These are phyloP conservation scores for Thermoascus crustaceus DNA, from an alignment of 2,329 filamentous ascomycete genomes.

Conservation along the genomic window DNA sequence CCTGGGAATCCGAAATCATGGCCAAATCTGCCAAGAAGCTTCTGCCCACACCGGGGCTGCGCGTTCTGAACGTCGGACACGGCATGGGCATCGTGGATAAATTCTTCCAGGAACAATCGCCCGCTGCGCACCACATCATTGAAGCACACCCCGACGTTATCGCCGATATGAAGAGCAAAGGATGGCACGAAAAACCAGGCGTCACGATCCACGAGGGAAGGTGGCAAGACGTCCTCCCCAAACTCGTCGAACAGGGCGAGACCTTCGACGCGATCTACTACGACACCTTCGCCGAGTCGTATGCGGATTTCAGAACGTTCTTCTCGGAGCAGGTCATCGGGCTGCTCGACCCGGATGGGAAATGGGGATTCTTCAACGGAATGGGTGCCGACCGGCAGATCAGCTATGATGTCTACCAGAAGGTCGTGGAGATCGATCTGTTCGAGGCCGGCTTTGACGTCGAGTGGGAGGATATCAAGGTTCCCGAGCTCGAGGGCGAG, in stretches of 20 bases:
- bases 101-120: conserved; percentile 62
- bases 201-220: conserved; percentile 58
- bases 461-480: conserved; percentile 70
- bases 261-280: conserved; percentile 89
- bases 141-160: conserved; percentile 77
- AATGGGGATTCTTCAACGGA: conserved; percentile 60
- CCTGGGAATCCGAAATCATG: conserved; percentile 87
- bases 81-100: conserved; percentile 84
- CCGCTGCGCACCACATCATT: conserved; percentile 69
- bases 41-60: conserved; percentile 52
- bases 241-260: conserved; percentile 58
- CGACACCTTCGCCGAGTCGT: conserved; percentile 95
- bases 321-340: conserved; percentile 81
- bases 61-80: conserved; percentile 78
- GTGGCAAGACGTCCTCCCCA: conserved; percentile 74
- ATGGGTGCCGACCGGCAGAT: conserved; percentile 86
- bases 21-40: conserved; percentile 62
- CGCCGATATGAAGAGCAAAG: conserved; percentile 56
- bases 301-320: conserved; percentile 73
- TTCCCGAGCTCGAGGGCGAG: conserved; percentile 66
- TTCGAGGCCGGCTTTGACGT: conserved; percentile 83
- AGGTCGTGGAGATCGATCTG: conserved; percentile 84
- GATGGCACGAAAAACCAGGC: conserved; percentile 56
- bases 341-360: conserved; percentile 51
- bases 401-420: conserved; percentile 93